These are phyloP conservation scores for Perkinsus olseni DNA, from an alignment of 169 alveolate genomes.

Conservation along the genomic window DNA sequence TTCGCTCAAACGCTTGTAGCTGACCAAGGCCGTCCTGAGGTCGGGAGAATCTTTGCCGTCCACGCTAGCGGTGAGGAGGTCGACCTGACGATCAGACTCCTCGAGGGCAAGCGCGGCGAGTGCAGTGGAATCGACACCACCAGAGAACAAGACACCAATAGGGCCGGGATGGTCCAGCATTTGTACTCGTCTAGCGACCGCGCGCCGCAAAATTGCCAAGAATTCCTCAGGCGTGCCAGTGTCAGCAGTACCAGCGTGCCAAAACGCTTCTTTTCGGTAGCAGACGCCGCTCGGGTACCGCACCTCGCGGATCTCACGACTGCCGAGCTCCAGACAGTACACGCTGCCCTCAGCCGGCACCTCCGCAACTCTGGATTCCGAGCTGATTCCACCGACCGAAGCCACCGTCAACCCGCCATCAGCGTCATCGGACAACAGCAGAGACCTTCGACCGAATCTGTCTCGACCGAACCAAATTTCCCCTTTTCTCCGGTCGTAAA, in stretches of 20 bases:
- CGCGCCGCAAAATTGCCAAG: background rate
- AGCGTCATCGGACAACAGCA: background rate
- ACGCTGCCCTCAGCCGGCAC: background rate
- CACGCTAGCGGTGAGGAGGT: background rate
- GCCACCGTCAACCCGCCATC: background rate
- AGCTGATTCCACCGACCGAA: background rate
- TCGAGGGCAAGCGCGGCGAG: conserved; percentile 12
- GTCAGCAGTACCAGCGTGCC: background rate
- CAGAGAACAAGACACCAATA: conserved; percentile 28
- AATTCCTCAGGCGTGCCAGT: background rate
- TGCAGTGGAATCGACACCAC: conserved; percentile 33
- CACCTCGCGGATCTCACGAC: background rate
- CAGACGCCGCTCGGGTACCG: background rate
- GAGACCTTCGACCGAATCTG: background rate
- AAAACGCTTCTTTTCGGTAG: background rate
- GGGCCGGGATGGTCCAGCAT: background rate
- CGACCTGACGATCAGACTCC: background rate
- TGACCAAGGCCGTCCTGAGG: conserved; percentile 10
- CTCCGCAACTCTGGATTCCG: background rate
- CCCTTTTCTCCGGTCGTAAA: background rate
- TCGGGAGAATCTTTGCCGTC: background rate
- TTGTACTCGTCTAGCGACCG: background rate
- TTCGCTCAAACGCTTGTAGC: conserved; percentile 14
- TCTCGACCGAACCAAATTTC: background rate
- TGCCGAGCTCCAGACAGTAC: background rate